A percentile compares a stretch with the other conserved stretches of the same genome.
phyloP scores from a whole-genome alignment of 2,329 filamentous ascomycete genomes.

The Pyrenochaeta sp. region DNA sequence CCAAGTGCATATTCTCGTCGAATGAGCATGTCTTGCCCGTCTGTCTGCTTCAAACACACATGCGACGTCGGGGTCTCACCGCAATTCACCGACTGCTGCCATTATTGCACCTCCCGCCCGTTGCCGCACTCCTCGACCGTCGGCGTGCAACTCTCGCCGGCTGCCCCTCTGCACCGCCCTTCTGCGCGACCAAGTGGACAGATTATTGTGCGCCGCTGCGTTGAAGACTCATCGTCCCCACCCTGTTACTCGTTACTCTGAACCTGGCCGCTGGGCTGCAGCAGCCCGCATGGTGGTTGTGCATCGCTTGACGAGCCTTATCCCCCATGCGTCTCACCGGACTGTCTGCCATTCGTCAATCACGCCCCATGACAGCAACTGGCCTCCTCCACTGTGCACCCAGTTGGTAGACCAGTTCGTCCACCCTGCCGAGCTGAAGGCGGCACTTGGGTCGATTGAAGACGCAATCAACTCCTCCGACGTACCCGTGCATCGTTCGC shows the following conservation, averaged over 20 bases:
- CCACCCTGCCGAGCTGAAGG: constrained; percentile 33
- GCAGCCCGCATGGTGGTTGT: constrained; percentile 20
- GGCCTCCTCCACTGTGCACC: constrained; percentile 9
- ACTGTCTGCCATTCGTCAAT: constrained; percentile 35
- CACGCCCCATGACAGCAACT: constrained; percentile 8
- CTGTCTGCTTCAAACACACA: constrained; percentile 7
- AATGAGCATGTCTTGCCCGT: too few species aligned
- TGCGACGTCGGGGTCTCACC: constrained; percentile 8
- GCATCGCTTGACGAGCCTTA: constrained; percentile 28
- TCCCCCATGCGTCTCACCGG: constrained; percentile 44
- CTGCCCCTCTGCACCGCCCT: constrained; percentile 17
- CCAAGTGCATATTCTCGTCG: too few species aligned
- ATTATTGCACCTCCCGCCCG: too few species aligned
- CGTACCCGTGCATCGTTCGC: not conserved
- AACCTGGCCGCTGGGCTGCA: constrained; percentile 27
- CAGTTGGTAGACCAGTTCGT: constrained; percentile 31
- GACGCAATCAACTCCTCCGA: not conserved
- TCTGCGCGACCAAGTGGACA: constrained; percentile 8
- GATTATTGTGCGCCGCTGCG: constrained; percentile 11
- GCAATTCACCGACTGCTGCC: not conserved
- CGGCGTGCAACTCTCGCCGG: constrained; percentile 6
- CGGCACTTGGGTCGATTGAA: constrained; percentile 9
- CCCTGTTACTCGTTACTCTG: constrained; percentile 11
- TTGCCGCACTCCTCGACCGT: constrained; percentile 4
- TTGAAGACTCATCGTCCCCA: constrained; percentile 28